Evolutionary conservation across 1,284 basidiomycete species (phyloP).

Genomic region (Leccinum idahoense): DNA sequence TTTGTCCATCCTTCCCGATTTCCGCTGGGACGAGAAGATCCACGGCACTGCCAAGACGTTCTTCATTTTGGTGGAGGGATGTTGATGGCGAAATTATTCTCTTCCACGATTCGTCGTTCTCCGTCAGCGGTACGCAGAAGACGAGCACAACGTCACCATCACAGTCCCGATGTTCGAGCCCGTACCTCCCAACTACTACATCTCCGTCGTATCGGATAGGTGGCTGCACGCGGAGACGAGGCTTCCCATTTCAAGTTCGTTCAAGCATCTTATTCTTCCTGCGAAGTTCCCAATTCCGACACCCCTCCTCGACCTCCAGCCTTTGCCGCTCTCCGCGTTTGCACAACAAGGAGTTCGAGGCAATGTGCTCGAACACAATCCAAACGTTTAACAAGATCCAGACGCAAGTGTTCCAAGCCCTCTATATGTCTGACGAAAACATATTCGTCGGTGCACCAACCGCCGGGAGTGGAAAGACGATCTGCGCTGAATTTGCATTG

Average conservation of each 20-base stretch:
- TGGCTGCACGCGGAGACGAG: conserved; percentile 96
- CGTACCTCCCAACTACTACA: conserved; percentile 96
- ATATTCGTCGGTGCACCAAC: conserved; percentile 95
- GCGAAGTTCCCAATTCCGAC: too few species aligned
- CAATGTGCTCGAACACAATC: neutral
- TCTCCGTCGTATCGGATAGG: conserved; percentile 90
- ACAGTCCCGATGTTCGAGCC: conserved; percentile 97
- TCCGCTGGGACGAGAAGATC: conserved; percentile 94
- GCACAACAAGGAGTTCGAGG: neutral
- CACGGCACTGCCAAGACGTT: conserved; percentile 88
- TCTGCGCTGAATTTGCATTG: conserved; percentile 95
- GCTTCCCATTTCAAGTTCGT: conserved; percentile 31
- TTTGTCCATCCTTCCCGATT: conserved; percentile 90
- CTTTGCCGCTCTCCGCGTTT: conserved; percentile 81
- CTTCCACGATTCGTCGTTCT: conserved; percentile 90
- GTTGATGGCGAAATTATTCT: conserved; percentile 95
- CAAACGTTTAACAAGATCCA: neutral
- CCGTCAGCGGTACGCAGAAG: conserved; percentile 85
- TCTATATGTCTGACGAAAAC: conserved; percentile 95
- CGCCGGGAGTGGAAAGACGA: conserved; percentile 88
- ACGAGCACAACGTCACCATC: conserved; percentile 91
- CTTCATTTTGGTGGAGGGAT: conserved; percentile 89
- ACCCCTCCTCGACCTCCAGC: conserved; percentile 48
- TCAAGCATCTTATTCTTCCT: too few species aligned
- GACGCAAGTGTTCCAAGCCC: conserved; percentile 80